phyloP scores from a whole-genome alignment of 768 basidiomycete genomes.

The Kwoniella pini region DNA sequence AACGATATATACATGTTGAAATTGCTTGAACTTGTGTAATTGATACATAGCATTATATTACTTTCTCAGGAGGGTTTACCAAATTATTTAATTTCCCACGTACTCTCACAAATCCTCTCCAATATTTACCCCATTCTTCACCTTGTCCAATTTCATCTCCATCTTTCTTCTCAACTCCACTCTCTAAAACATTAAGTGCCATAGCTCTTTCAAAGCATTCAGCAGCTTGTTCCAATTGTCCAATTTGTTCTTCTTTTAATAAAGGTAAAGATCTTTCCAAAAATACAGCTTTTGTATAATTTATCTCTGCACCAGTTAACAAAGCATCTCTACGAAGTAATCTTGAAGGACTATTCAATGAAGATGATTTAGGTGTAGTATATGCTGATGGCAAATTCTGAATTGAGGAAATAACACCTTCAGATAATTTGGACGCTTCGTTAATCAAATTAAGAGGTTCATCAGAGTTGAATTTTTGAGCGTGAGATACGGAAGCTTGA shows the following conservation, averaged over 20 bases:
- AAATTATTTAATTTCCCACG: conserved; percentile 30
- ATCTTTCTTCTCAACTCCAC: conserved; percentile 28
- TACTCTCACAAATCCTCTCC: conserved; percentile 43
- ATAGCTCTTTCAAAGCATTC: conserved; percentile 50
- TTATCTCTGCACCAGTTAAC: conserved; percentile 41
- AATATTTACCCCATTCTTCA: conserved; percentile 47
- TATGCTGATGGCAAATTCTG: conserved; percentile 11
- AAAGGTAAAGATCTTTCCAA: conserved; percentile 27
- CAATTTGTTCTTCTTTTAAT: conserved; percentile 11
- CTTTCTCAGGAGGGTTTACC: conserved; percentile 14
- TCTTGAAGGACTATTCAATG: conserved; percentile 22
- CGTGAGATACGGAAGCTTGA: conserved; percentile 40
- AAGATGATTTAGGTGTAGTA: conserved; percentile 17
- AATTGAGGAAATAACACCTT: conserved; percentile 14
- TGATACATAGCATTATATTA: background rate
- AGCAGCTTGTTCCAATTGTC: conserved; percentile 31
- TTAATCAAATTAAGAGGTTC: conserved; percentile 20
- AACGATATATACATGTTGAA: no score
- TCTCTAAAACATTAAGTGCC: conserved; percentile 31
- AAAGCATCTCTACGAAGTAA: conserved; percentile 39
- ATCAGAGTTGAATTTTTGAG: conserved; percentile 5
- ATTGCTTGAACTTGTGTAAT: no score
- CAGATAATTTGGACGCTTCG: conserved; percentile 16
- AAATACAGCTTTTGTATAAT: conserved; percentile 36
- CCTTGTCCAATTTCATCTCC: conserved; percentile 29